Evolutionary conservation across 192 early-diverging fungal species (phyloP).

Genomic region (Paraglomus occultum): DNA sequence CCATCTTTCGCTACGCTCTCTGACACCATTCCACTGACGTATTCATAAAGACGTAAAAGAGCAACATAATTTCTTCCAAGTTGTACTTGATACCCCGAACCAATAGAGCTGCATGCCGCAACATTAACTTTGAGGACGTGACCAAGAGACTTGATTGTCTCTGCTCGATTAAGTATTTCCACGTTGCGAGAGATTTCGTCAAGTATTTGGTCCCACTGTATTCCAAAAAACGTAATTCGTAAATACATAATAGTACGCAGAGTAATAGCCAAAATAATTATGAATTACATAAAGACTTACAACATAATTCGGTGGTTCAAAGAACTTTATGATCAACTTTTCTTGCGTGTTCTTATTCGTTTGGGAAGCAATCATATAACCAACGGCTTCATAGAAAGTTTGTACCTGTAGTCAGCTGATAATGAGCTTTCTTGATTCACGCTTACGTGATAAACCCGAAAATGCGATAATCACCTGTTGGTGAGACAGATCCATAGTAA

Average conservation of each 20-base stretch:
- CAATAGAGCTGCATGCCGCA: conserved; percentile 84
- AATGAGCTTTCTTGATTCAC: neutral
- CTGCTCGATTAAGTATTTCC: conserved; percentile 69
- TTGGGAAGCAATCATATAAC: conserved; percentile 96
- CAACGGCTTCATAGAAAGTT: conserved; percentile 98
- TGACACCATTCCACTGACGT: conserved; percentile 82
- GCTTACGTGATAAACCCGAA: neutral
- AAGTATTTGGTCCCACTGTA: conserved; percentile 81
- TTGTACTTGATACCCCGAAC: conserved; percentile 85
- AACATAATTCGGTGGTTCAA: conserved; percentile 84
- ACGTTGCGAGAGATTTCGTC: conserved; percentile 65
- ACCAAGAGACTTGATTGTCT: conserved; percentile 84
- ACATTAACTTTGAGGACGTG: conserved; percentile 98
- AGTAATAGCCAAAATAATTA: neutral
- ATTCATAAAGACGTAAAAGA: conserved; percentile 89
- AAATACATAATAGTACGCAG: neutral
- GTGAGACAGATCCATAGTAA: conserved; percentile 87
- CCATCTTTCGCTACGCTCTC: conserved; percentile 71
- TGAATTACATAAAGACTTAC: conserved; percentile 42
- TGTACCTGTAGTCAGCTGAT: conserved; percentile 59
- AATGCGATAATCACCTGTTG: conserved; percentile 61
- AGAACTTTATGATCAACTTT: conserved; percentile 78
- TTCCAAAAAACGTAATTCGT: conserved; percentile 9
- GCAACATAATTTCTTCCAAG: conserved; percentile 88
- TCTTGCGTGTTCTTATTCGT: conserved; percentile 75